phyloP scores from a whole-genome alignment of 2,329 filamentous ascomycete species.

The Cladosporium cucumerinum region DNA sequence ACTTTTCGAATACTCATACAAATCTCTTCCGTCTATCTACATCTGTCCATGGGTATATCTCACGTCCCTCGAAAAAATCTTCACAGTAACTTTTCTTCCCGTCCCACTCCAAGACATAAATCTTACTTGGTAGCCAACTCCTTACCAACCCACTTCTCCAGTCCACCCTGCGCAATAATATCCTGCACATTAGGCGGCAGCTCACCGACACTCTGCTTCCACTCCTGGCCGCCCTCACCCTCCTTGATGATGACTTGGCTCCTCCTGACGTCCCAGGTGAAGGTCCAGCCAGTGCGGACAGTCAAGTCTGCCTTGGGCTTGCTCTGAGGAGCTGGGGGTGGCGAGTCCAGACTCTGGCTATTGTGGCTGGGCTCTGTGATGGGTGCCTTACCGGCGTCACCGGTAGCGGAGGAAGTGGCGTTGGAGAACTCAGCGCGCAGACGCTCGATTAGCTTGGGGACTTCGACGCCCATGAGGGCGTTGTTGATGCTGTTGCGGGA shows the following conservation, averaged over 20 bases:
- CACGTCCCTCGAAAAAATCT: not conserved
- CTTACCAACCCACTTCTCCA: conserved; percentile 79
- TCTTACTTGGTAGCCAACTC: conserved; percentile 49
- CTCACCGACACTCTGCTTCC: conserved; percentile 80
- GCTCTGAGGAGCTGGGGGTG: conserved; percentile 38
- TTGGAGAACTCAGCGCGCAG: conserved; percentile 55
- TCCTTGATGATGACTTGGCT: conserved; percentile 70
- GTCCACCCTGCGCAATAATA: conserved; percentile 71
- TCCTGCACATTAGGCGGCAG: conserved; percentile 80
- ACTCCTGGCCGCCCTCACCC: conserved; percentile 62
- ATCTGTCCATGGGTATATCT: conserved; percentile 5
- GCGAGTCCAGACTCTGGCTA: conserved; percentile 50
- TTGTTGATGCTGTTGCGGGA: conserved; percentile 76
- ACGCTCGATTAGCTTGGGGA: conserved; percentile 63
- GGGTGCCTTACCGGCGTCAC: conserved; percentile 33
- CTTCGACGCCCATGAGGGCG: conserved; percentile 68
- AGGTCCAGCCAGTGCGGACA: conserved; percentile 75
- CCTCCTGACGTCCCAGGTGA: conserved; percentile 74
- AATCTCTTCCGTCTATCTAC: not conserved
- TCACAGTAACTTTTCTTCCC: not conserved
- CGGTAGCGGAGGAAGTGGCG: conserved; percentile 19
- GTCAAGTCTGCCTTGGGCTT: conserved; percentile 57
- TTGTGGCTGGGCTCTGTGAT: conserved; percentile 53
- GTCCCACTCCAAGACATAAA: no score
- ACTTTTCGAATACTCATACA: not conserved